These are phyloP conservation scores for Neofusicoccum laricinum DNA, from an alignment of 2,329 filamentous ascomycete species.

Conservation along the genomic window DNA sequence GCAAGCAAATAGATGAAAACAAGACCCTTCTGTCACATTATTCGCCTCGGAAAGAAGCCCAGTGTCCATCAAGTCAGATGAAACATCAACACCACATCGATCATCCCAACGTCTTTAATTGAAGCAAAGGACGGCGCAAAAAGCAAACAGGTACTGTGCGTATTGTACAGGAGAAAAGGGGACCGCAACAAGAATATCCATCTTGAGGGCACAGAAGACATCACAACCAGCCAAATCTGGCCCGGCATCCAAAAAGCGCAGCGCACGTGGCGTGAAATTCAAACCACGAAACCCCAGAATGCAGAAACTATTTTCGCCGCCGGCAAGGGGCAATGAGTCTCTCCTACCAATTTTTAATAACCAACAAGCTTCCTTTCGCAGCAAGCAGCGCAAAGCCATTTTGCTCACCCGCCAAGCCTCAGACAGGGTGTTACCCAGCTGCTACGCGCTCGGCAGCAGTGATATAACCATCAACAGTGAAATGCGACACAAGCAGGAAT, in stretches of 20 bases:
- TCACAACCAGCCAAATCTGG: not conserved
- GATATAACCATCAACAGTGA: not conserved
- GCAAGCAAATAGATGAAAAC: no score
- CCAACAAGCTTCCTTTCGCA: not conserved
- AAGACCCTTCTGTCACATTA: no score
- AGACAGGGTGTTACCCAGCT: not conserved
- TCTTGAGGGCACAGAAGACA: not conserved
- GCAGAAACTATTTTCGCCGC: not conserved
- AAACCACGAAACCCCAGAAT: not conserved
- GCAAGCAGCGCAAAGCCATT: not conserved
- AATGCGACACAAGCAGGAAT: not conserved
- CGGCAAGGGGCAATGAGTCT: not conserved
- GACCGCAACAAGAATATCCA: not conserved
- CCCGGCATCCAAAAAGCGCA: not conserved
- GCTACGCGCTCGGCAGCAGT: not conserved
- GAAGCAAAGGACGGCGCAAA: no score
- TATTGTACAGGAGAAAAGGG: not conserved
- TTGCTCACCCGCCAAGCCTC: not conserved
- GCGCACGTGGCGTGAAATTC: not conserved
- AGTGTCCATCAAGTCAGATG: no score
- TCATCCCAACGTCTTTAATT: no score
- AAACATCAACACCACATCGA: no score
- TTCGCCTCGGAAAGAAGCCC: no score
- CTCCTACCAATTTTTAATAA: constrained; percentile 3
- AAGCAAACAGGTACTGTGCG: no score